Base-by-base conservation (phyloP, 352 stramenopile genomes). In the Globisporangium irregulare region DNA sequence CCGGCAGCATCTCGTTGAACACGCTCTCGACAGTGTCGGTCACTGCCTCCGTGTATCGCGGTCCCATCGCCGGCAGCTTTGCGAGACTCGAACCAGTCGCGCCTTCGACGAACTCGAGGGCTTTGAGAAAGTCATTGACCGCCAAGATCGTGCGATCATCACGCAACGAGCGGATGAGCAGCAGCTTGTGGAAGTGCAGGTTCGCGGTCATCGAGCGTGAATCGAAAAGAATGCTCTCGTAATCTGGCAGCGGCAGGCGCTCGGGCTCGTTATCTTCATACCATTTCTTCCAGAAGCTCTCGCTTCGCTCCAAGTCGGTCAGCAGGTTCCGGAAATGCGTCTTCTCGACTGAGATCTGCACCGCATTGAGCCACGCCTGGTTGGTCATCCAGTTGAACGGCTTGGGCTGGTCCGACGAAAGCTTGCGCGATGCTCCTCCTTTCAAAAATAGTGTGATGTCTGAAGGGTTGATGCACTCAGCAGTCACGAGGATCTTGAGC, bases 201-300 rank as follows among this genome's bases (percentile, higher is more conserved):
- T 84, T 90, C 46, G 82, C 79, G 0, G 82, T 90, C 68, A 89
- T 89, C 0, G 76, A 68, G 25, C 82, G 76, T 6, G 83, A 73
- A 51, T 91, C 81, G 46, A 93, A 93, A 5, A 93, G 64, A 2
- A 89, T 69, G 0, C 66, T 71, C 36, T 93, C 85, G 68, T 93
- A 92, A 57, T 94, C 86, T 0, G 85, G 86, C 0, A 93, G 56
- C 1, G 82, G 73, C 27, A 79, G 60, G 18, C 77, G 71, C 64
- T 94, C 86, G 0, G 86, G 86, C 61, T 91, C 85, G 69, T 93
- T 94, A 58, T 93, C 83, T 51, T 94, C 86, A 57, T 87, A 90
- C 86, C 86, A 94, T 51, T 82, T 80, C 12, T 77, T 74, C 86
- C 86, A 94, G n/a, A 74, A 62, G 27, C 67, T 73, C 73, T 94